Evolutionary conservation across 2,329 filamentous ascomycete genomes (phyloP).

Genomic region (Stagonosporopsis vannaccii): DNA sequence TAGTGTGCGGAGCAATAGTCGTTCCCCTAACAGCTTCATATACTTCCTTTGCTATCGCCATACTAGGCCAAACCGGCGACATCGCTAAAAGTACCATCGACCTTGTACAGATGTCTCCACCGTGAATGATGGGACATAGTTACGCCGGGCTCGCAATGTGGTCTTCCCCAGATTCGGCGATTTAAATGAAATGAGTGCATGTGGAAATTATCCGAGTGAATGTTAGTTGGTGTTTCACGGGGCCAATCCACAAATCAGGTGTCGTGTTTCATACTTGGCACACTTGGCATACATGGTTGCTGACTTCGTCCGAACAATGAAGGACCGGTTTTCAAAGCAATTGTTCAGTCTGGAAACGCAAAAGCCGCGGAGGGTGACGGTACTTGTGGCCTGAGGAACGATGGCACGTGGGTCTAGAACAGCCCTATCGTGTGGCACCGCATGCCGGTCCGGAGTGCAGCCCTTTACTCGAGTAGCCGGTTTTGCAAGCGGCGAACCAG

Average conservation of each 20-base stretch:
- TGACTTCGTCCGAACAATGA: constrained; percentile 3
- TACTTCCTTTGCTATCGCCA: background rate
- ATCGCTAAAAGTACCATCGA: background rate
- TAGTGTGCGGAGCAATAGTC: background rate
- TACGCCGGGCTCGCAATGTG: constrained; percentile 4
- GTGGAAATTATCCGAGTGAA: constrained; percentile 5
- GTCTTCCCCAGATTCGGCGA: constrained; percentile 1
- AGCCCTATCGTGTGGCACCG: background rate
- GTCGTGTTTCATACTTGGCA: constrained; percentile 9
- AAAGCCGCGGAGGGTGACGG: background rate
- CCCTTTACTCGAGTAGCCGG: background rate
- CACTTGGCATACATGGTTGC: constrained; percentile 12
- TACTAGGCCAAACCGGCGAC: background rate
- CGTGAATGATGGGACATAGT: constrained; percentile 14
- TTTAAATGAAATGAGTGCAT: constrained; percentile 9
- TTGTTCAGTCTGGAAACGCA: background rate
- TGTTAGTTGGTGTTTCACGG: constrained; percentile 6
- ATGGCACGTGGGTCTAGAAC: background rate
- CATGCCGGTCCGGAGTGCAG: background rate
- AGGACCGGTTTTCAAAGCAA: background rate
- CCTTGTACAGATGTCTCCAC: background rate
- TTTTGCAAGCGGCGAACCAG: background rate
- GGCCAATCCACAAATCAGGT: constrained; percentile 10
- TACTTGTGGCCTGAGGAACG: background rate
- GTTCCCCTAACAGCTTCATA: constrained; percentile 52